A percentile compares a stretch with the other conserved stretches of the same genome.
Evolutionary conservation across 768 basidiomycete species (phyloP).

Genomic region (Tulasnella calospora): DNA sequence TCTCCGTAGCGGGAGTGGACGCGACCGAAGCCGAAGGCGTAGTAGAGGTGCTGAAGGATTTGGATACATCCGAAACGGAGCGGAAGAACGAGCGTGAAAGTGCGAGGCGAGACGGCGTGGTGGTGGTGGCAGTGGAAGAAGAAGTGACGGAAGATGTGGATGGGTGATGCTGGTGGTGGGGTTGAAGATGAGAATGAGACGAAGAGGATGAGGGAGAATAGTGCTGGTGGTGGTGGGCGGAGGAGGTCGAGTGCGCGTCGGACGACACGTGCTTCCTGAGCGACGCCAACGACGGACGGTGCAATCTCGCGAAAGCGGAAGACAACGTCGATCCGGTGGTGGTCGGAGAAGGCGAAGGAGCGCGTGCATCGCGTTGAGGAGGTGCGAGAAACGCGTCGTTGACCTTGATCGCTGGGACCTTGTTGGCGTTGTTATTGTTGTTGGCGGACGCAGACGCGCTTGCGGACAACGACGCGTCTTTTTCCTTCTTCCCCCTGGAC

Average conservation of each 20-base stretch:
- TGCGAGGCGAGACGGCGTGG: background rate
- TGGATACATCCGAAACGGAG: slow-evolving; percentile 18
- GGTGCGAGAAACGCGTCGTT: slow-evolving; percentile 7
- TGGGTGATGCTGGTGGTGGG: background rate
- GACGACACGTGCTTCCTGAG: slow-evolving; percentile 8
- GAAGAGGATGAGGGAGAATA: background rate
- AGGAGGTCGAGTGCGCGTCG: background rate
- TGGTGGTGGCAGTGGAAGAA: background rate
- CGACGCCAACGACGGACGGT: background rate
- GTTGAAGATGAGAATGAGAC: background rate
- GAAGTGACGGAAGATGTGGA: background rate
- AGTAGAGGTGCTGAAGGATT: background rate
- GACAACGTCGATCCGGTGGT: background rate
- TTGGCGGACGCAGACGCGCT: background rate
- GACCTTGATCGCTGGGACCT: slow-evolving; percentile 4
- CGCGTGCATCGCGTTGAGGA: too few species aligned
- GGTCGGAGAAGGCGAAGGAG: too few species aligned
- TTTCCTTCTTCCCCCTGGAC: slow-evolving; percentile 22
- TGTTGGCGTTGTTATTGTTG: background rate
- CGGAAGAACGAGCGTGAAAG: slow-evolving; percentile 21
- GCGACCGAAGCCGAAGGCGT: background rate
- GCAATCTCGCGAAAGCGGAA: background rate
- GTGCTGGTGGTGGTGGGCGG: background rate
- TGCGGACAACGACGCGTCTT: background rate
- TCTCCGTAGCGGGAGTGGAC: background rate